Conservation (phyloP, 2,329 filamentous ascomycete genomes). For the Cladosporium austrohemisphaericum region DNA sequence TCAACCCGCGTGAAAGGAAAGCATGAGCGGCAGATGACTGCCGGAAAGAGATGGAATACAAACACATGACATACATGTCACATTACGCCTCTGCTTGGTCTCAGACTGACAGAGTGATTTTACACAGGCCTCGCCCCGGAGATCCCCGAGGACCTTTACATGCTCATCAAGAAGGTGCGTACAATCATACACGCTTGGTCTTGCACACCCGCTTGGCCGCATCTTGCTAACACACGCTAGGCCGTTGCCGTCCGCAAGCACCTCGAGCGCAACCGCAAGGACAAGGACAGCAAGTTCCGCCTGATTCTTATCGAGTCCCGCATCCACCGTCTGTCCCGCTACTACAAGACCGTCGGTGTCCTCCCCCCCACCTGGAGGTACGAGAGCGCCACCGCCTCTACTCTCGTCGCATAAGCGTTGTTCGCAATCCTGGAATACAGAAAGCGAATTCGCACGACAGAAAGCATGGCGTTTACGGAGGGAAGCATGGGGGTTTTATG, state of each 20-base stretch:
- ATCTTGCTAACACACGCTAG: conserved; percentile 42
- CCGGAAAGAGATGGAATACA: conserved; percentile 27
- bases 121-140: conserved; percentile 92
- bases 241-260: conserved; percentile 99
- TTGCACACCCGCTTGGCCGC: conserved; percentile 12
- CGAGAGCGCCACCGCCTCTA: conserved; percentile 94
- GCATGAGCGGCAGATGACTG: conserved; percentile 25
- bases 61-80: conserved; percentile 19
- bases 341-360: conserved; percentile 95
- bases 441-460: conserved; percentile 10
- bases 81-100: conserved; percentile 43
- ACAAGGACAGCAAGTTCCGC: conserved; percentile 99
- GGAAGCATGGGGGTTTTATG: conserved; percentile 15
- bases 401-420: conserved; percentile 75
- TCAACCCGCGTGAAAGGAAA: conserved; percentile 39
- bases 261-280: conserved; percentile 99
- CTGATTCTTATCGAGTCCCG: conserved; percentile 99
- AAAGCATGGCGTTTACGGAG: conserved; percentile 8
- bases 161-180: conserved; percentile 98
- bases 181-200: conserved; percentile 7
- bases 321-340: conserved; percentile 98
- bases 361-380: conserved; percentile 96
- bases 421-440: conserved; percentile 7
- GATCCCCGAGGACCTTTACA: conserved; percentile 99
- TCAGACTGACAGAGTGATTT: conserved; percentile 42